phyloP scores from a whole-genome alignment of 2,329 filamentous ascomycete species.

The Hypoxylon rubiginosum region DNA sequence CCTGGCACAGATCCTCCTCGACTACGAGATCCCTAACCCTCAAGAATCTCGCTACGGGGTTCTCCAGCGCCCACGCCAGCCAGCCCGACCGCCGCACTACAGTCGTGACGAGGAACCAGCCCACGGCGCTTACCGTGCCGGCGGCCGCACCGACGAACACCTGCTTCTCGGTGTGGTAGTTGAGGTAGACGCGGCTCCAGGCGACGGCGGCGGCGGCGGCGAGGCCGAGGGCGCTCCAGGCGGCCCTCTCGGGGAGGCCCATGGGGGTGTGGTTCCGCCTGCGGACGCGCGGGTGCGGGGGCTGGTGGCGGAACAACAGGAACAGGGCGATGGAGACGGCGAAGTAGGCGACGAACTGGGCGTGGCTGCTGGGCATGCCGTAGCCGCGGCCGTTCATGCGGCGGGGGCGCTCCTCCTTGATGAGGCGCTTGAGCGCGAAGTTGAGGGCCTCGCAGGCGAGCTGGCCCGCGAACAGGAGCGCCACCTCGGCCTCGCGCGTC shows the following conservation, averaged over 20 bases:
- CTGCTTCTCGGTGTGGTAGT: conserved; percentile 91
- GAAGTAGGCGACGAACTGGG: conserved; percentile 95
- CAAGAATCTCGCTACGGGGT: conserved; percentile 73
- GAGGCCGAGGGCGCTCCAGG: conserved; percentile 68
- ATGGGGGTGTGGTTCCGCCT: conserved; percentile 66
- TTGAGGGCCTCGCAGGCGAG: conserved; percentile 93
- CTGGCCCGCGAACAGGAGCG: conserved; percentile 92
- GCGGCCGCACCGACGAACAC: conserved; percentile 83
- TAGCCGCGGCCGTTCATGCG: conserved; percentile 93
- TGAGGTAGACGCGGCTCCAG: conserved; percentile 87
- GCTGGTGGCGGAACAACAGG: conserved; percentile 82
- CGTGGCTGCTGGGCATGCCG: conserved; percentile 95
- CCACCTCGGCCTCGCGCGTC: conserved; percentile 89
- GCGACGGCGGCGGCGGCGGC: conserved; percentile 77
- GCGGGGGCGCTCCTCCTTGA: conserved; percentile 90
- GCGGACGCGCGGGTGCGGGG: conserved; percentile 57
- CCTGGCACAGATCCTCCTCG: conserved; percentile 88
- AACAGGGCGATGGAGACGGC: conserved; percentile 87
- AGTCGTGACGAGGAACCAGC: conserved; percentile 84
- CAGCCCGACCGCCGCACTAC: conserved; percentile 75
- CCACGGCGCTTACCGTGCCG: conserved; percentile 77
- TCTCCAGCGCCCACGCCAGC: conserved; percentile 79
- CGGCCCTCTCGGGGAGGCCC: conserved; percentile 70
- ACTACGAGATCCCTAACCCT: conserved; percentile 87
- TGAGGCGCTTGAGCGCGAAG: conserved; percentile 87